A percentile compares a stretch with the other conserved stretches of the same genome.
phyloP scores from a whole-genome alignment of 257 asterid species.

The Salvia rosmarinus region DNA sequence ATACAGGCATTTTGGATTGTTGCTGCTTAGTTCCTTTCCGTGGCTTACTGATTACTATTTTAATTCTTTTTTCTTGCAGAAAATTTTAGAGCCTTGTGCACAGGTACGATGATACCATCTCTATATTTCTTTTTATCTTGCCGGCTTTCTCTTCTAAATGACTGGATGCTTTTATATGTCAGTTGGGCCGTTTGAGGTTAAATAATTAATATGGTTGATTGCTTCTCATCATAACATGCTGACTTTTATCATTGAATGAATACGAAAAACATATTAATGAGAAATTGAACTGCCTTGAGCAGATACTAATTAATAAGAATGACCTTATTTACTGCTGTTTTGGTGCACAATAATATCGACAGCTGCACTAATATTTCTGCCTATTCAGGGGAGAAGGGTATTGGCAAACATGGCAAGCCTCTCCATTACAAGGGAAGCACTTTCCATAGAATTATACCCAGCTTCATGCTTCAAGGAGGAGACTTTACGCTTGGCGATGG shows the following conservation, averaged over 20 bases:
- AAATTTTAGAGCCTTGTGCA: conserved; percentile 90
- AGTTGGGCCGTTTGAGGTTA: conserved; percentile 7
- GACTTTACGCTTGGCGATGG: conserved; percentile 98
- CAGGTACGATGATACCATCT: conserved; percentile 52
- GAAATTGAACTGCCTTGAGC: background rate
- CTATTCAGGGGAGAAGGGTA: conserved; percentile 82
- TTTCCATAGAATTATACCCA: conserved; percentile 92
- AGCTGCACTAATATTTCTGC: conserved; percentile 20
- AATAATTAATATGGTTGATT: background rate
- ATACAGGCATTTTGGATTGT: conserved; percentile 32
- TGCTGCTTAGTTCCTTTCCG: background rate
- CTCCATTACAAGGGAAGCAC: conserved; percentile 91
- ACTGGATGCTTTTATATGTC: conserved; percentile 11
- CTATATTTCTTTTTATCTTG: background rate
- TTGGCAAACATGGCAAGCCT: conserved; percentile 83
- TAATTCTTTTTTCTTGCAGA: conserved; percentile 55
- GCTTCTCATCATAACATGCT: background rate
- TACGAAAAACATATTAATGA: background rate
- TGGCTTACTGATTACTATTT: conserved; percentile 28
- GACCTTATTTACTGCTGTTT: background rate
- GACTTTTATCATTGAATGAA: background rate
- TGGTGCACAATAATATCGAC: background rate
- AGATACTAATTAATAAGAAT: background rate
- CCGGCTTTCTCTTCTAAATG: background rate
- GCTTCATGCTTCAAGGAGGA: conserved; percentile 99